phyloP scores from a whole-genome alignment of 345 rosid species.

The Eucalyptus decipiens region DNA sequence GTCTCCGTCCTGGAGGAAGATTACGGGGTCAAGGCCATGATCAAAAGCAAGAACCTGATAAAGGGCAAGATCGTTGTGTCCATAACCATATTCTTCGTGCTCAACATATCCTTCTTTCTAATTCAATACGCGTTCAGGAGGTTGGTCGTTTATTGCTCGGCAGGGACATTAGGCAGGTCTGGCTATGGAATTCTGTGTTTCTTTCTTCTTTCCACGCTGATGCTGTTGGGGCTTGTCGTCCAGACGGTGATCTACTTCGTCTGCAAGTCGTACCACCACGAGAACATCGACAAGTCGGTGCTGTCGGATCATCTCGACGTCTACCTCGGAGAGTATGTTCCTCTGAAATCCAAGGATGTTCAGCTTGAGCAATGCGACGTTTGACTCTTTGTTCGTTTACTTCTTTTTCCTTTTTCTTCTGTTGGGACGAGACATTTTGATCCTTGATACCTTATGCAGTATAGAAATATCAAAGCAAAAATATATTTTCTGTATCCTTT shows the following conservation, averaged over 20 bases:
- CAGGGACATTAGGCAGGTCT: constrained; percentile 3
- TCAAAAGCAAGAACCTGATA: constrained; percentile 20
- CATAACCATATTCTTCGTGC: constrained; percentile 2
- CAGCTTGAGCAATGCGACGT: constrained; percentile 15
- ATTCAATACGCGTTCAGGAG: constrained; percentile 1
- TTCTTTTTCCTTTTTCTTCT: neutral
- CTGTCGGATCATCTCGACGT: constrained; percentile 45
- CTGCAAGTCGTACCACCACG: constrained; percentile 48
- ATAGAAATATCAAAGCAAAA: neutral
- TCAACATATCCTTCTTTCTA: neutral
- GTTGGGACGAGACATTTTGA: neutral
- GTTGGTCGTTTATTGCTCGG: neutral
- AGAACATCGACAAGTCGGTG: constrained; percentile 30
- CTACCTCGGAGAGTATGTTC: constrained; percentile 37
- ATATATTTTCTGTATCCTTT: neutral
- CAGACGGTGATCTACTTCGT: constrained; percentile 45
- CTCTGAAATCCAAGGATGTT: constrained; percentile 37
- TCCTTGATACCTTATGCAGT: neutral
- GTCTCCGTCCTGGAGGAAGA: constrained; percentile 45
- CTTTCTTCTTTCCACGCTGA: constrained; percentile 6
- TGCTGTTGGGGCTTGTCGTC: constrained; percentile 22
- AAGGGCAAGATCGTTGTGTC: constrained; percentile 29
- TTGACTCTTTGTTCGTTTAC: neutral
- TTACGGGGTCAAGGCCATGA: constrained; percentile 32
- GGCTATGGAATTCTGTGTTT: constrained; percentile 18